These are phyloP conservation scores for Chrysopogon serrulatus DNA, from an alignment of 176 grass and related monocot genomes.

Conservation along the genomic window DNA sequence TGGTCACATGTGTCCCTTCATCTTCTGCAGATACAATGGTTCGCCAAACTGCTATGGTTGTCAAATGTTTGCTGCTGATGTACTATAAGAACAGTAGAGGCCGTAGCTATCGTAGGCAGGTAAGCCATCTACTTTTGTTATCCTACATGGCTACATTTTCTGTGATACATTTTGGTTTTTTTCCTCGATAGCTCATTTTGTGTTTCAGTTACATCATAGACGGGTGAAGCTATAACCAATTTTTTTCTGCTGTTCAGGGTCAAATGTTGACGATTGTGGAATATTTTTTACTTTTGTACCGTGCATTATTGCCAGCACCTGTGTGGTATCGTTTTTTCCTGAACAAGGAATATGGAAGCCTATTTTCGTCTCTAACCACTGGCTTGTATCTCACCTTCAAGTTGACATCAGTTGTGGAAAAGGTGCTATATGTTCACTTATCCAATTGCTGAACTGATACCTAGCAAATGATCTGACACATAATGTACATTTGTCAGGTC, in stretches of 20 bases:
- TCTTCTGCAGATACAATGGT: slow-evolving; percentile 80
- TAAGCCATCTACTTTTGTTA: slow-evolving; percentile 18
- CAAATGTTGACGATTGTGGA: slow-evolving; percentile 96
- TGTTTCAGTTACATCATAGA: not conserved
- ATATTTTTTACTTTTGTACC: slow-evolving; percentile 94
- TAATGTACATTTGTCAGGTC: slow-evolving; percentile 43
- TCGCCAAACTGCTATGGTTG: slow-evolving; percentile 88
- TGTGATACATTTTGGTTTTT: slow-evolving; percentile 11
- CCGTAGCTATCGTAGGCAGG: slow-evolving; percentile 89
- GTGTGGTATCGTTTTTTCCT: slow-evolving; percentile 99
- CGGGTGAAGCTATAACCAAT: not conserved
- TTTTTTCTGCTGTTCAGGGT: slow-evolving; percentile 45
- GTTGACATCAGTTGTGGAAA: slow-evolving; percentile 97
- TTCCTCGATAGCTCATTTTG: not conserved
- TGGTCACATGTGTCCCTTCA: not conserved
- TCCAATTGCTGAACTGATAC: not conserved
- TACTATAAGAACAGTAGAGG: slow-evolving; percentile 93
- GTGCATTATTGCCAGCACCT: slow-evolving; percentile 83
- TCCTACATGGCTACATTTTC: not conserved
- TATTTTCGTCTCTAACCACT: slow-evolving; percentile 96
- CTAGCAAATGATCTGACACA: slow-evolving; percentile 3
- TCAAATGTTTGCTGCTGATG: slow-evolving; percentile 86
- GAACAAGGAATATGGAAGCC: slow-evolving; percentile 99
- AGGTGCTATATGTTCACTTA: slow-evolving; percentile 42
- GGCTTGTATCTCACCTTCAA: slow-evolving; percentile 99